These are phyloP conservation scores for Populus tomentosa DNA, from an alignment of 441 rosid species.

Conservation along the genomic window DNA sequence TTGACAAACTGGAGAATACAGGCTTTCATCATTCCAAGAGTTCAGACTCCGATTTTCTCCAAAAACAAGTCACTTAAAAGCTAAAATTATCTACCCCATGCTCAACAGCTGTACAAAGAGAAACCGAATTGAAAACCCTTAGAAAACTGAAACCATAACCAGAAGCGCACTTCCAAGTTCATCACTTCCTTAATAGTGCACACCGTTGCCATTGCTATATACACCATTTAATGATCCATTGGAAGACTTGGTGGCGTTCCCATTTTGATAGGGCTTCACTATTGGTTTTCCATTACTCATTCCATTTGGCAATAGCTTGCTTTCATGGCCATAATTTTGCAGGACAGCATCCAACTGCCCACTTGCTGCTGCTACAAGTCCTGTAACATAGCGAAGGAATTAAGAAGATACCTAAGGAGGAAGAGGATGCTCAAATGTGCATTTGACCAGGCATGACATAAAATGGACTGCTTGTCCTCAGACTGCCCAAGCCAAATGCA, in stretches of 20 bases:
- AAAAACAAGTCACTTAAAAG: slow-evolving; percentile 12
- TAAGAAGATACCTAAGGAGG: background rate
- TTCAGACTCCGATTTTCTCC: slow-evolving; percentile 6
- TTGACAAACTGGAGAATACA: background rate
- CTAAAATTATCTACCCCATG: slow-evolving; percentile 17
- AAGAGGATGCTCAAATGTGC: background rate
- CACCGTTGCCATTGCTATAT: slow-evolving; percentile 66
- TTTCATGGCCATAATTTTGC: slow-evolving; percentile 25
- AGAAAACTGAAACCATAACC: slow-evolving; percentile 14
- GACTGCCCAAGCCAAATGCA: background rate
- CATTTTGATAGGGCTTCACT: slow-evolving; percentile 46
- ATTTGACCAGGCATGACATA: background rate
- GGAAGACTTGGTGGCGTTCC: slow-evolving; percentile 28
- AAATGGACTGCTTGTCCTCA: background rate
- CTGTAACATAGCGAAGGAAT: slow-evolving; percentile 30
- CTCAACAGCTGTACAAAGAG: slow-evolving; percentile 32
- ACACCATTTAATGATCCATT: slow-evolving; percentile 41
- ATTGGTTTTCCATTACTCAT: slow-evolving; percentile 39
- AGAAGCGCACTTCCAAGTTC: background rate
- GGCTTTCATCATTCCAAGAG: background rate
- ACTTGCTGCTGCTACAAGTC: slow-evolving; percentile 77
- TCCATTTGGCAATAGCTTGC: slow-evolving; percentile 25
- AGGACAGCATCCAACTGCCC: slow-evolving; percentile 57
- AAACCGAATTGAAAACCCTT: slow-evolving; percentile 20
- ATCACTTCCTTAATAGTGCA: slow-evolving; percentile 37